phyloP scores from a whole-genome alignment of 2,329 filamentous ascomycete genomes.

The Mariannaea elegans region DNA sequence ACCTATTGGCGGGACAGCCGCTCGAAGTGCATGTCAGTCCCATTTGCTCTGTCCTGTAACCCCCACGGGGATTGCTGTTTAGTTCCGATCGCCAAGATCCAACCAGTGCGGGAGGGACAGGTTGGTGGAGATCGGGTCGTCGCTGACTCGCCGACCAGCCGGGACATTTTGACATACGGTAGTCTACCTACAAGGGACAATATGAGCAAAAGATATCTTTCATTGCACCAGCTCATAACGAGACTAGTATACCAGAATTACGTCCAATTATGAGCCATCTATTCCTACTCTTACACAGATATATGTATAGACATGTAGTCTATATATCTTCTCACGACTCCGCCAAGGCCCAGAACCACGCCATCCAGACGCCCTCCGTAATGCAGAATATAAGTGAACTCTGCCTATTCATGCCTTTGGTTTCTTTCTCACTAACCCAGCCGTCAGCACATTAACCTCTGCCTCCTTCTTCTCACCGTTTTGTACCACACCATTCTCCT shows the following conservation, averaged over 20 bases:
- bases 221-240: too few species aligned
- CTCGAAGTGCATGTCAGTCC: not conserved
- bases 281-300: not conserved
- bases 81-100: slow-evolving; percentile 7
- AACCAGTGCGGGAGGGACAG: not conserved
- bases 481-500: slow-evolving; percentile 30
- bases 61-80: too few species aligned
- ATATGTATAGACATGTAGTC: too few species aligned
- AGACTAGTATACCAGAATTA: too few species aligned
- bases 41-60: too few species aligned
- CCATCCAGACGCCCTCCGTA: too few species aligned
- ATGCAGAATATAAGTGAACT: not conserved
- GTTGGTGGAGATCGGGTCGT: slow-evolving; percentile 10
- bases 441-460: slow-evolving; percentile 57
- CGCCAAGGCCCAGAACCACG: too few species aligned
- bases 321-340: too few species aligned
- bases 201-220: too few species aligned
- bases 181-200: too few species aligned
- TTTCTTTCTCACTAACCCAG: slow-evolving; percentile 65
- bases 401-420: slow-evolving; percentile 49
- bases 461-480: slow-evolving; percentile 21
- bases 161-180: too few species aligned
- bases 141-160: not conserved
- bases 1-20: too few species aligned
- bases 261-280: not conserved